Evolutionary conservation across 768 basidiomycete genomes (phyloP).

Genomic region (Ramaria sp.): DNA sequence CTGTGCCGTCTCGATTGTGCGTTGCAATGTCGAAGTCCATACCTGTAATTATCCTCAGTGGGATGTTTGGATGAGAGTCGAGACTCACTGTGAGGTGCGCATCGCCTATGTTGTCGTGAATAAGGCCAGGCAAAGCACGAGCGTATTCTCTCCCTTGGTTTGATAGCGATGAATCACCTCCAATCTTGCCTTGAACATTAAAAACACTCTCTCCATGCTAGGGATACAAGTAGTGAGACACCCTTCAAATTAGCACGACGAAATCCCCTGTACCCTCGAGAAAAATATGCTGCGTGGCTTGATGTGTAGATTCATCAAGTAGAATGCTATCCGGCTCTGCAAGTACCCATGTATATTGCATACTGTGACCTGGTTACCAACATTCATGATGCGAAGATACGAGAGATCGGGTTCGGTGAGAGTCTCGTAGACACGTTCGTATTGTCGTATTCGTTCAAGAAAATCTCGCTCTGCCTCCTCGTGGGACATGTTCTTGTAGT

Average conservation of each 20-base stretch:
- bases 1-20: slow-evolving; percentile 87
- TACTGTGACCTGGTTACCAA: slow-evolving; percentile 81
- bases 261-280: slow-evolving; percentile 58
- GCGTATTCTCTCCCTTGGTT: slow-evolving; percentile 79
- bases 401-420: slow-evolving; percentile 85
- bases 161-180: slow-evolving; percentile 90
- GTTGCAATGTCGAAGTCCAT: slow-evolving; percentile 95
- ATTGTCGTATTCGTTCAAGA: slow-evolving; percentile 78
- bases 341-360: slow-evolving; percentile 88
- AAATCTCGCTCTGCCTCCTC: slow-evolving; percentile 89
- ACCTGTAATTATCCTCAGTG: slow-evolving; percentile 39
- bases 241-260: not conserved
- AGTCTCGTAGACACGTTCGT: slow-evolving; percentile 93
- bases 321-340: slow-evolving; percentile 95
- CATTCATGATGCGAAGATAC: slow-evolving; percentile 86
- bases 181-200: slow-evolving; percentile 94
- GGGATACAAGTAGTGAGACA: not conserved
- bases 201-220: slow-evolving; percentile 98
- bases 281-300: slow-evolving; percentile 96
- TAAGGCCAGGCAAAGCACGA: slow-evolving; percentile 70
- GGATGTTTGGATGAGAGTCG: not conserved
- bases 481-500: slow-evolving; percentile 82
- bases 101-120: slow-evolving; percentile 86
- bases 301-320: slow-evolving; percentile 95
- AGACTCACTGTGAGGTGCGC: slow-evolving; percentile 66